Percentiles rank a stretch among this genome's conserved stretches.
phyloP scores from a whole-genome alignment of 306 rosid genomes.

The Pachyrhizus erosus region DNA sequence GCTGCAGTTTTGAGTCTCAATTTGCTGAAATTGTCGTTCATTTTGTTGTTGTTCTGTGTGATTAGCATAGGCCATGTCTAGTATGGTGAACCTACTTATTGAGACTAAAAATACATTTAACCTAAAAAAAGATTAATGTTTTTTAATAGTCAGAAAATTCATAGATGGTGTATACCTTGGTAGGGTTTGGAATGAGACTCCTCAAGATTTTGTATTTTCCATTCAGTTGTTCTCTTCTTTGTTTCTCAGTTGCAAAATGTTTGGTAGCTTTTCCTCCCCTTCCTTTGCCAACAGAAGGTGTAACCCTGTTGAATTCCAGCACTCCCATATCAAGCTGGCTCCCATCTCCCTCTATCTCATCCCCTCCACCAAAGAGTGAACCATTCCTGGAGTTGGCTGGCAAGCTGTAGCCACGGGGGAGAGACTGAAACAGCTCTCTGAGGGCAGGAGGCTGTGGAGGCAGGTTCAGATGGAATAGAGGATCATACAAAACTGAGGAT shows the following conservation, averaged over 20 bases:
- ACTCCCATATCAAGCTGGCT: slow-evolving; percentile 74
- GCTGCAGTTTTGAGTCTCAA: slow-evolving; percentile 45
- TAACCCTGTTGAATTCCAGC: slow-evolving; percentile 69
- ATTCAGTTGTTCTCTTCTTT: slow-evolving; percentile 73
- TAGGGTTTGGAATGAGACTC: slow-evolving; percentile 73
- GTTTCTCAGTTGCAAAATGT: slow-evolving; percentile 74
- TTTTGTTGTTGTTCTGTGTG: slow-evolving; percentile 47
- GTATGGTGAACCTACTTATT: no score
- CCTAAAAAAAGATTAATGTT: not conserved
- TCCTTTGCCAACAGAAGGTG: slow-evolving; percentile 60
- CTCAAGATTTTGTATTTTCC: slow-evolving; percentile 63
- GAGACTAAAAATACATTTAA: not conserved
- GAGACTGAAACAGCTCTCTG: slow-evolving; percentile 71
- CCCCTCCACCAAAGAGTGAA: slow-evolving; percentile 67
- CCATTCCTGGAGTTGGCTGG: slow-evolving; percentile 66
- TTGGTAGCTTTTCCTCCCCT: slow-evolving; percentile 65
- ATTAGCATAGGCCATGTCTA: slow-evolving; percentile 45
- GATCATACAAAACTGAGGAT: slow-evolving; percentile 68
- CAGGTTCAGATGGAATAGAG: slow-evolving; percentile 77
- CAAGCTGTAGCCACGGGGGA: slow-evolving; percentile 74
- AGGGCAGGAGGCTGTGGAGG: slow-evolving; percentile 90
- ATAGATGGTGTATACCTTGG: slow-evolving; percentile 60
- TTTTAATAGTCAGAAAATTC: not conserved
- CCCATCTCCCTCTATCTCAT: slow-evolving; percentile 69
- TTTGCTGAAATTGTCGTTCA: slow-evolving; percentile 60